phyloP scores from a whole-genome alignment of 2,329 filamentous ascomycete species.

The Cordyceps javanica region DNA sequence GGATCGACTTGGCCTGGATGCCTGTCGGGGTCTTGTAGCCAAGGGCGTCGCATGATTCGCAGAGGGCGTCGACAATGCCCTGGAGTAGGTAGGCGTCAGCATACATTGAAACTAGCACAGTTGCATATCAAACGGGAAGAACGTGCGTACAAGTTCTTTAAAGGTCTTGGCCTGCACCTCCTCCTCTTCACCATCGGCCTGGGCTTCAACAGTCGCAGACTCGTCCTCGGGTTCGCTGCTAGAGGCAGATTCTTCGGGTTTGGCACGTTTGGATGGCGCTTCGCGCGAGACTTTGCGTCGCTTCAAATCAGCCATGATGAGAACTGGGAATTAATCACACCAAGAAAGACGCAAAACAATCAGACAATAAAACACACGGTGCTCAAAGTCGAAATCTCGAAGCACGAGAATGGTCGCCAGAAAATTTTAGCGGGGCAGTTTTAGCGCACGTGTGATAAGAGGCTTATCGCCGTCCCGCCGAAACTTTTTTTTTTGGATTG shows the following conservation, averaged over 20 bases:
- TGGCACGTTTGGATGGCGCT: neutral
- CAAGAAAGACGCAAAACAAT: neutral
- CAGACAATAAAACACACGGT: neutral
- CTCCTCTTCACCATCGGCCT: conserved; percentile 25
- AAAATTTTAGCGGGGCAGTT: conserved; percentile 29
- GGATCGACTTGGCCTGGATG: conserved; percentile 83
- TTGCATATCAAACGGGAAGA: no score
- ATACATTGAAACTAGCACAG: no score
- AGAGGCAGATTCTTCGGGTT: neutral
- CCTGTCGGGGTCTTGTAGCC: conserved; percentile 83
- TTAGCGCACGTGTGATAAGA: conserved; percentile 11
- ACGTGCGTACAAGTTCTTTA: conserved; percentile 49
- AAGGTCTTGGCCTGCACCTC: conserved; percentile 51
- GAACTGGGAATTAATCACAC: neutral
- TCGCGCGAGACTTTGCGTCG: conserved; percentile 34
- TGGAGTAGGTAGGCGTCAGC: conserved; percentile 24
- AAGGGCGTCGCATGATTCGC: conserved; percentile 77
- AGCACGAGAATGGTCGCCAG: conserved; percentile 3
- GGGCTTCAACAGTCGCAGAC: conserved; percentile 29
- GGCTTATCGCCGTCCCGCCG: conserved; percentile 24
- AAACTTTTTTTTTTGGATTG: conserved; percentile 29
- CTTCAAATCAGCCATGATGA: conserved; percentile 33
- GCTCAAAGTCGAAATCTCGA: neutral
- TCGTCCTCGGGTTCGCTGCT: conserved; percentile 21
- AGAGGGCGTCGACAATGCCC: conserved; percentile 81